These are phyloP conservation scores for Volvox carteri DNA, from an alignment of 163 green algal species.

Conservation along the genomic window DNA sequence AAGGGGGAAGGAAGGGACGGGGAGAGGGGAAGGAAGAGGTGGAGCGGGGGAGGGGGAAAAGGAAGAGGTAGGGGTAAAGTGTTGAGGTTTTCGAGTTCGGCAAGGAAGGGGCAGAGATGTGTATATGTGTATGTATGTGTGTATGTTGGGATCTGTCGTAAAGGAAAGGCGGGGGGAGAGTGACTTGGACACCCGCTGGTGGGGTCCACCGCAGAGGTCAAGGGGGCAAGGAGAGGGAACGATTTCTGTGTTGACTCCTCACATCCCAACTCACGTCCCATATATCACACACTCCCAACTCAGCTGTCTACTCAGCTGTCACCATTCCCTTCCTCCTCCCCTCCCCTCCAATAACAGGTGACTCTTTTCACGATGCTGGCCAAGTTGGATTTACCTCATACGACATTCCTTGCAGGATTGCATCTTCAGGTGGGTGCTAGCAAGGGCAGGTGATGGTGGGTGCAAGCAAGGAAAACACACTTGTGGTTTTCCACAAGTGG, in stretches of 20 bases:
- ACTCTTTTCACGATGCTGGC: conserved; percentile 42
- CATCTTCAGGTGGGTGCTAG: conserved; percentile 55
- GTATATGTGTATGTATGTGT: background rate
- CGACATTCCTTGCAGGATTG: conserved; percentile 50
- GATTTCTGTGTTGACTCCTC: too few species aligned
- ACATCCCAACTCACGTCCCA: too few species aligned
- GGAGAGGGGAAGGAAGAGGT: background rate
- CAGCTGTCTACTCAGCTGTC: too few species aligned
- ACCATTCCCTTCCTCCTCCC: background rate
- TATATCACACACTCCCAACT: too few species aligned
- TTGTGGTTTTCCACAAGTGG: too few species aligned
- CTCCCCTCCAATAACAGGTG: background rate
- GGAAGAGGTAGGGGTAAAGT: background rate
- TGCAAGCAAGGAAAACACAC: too few species aligned
- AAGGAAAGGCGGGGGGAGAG: background rate
- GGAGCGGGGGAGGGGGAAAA: too few species aligned
- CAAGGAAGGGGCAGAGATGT: background rate
- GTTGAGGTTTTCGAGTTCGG: too few species aligned
- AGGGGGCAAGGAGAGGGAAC: too few species aligned
- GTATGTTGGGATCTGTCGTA: background rate
- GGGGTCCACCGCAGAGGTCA: too few species aligned
- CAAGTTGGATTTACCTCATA: conserved; percentile 47
- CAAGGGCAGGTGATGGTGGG: too few species aligned
- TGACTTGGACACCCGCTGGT: background rate
- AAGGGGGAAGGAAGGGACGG: background rate